Evolutionary conservation across 345 rosid genomes (phyloP), one percentile per base, ranked within the genome.

Genomic region (Hypericum perforatum): DNA sequence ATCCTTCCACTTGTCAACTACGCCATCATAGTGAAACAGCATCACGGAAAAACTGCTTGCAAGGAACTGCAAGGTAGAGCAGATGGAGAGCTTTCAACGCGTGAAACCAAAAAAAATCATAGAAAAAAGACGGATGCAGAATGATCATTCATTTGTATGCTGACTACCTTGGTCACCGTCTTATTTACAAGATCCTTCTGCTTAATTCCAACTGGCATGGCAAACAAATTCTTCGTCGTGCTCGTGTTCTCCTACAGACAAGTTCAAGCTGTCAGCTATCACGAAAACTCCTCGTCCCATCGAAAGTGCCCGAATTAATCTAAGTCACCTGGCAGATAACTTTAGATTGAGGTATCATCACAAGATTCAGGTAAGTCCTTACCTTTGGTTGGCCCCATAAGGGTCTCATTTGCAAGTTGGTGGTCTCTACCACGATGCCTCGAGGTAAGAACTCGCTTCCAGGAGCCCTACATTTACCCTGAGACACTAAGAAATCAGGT

Each of bases 11-110:
- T 73, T 84, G 37, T 91, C 89, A n/a, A 81, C 80, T 12, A 62
- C 36, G 50, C 92, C 96, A 59, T 91, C 98, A 15, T 91, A 91
- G 65, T 91, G 98, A 75, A 91, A 91, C 64, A 91, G 85, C 87
- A 91, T 85, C 39, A 87, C 73, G 0, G 55, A 74, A 15, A 87
- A 87, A 45, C 77, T 74, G 60, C 74, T 71, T 41, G 74, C 55
- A 43, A 70, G 66, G 66, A 91, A 91, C 98, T 91, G 86, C 67
- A 77, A 43, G 4, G 49, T 39, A 9, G 13, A 49, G 50, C 14
- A 13, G 38, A 22, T 16, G 12, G 40, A n/a, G 53, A 29, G 12
- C 22, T 41, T 10, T 7, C 16, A 57, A 49, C 41, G 58, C n/a
- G 42, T 16, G 15, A 41, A 29, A 22, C 32, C 4, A 44, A 40